Percentiles rank a stretch among this genome's conserved stretches.
These are phyloP conservation scores for Pestalotiopsis sp. DNA, from an alignment of 2,329 filamentous ascomycete species.

Conservation along the genomic window DNA sequence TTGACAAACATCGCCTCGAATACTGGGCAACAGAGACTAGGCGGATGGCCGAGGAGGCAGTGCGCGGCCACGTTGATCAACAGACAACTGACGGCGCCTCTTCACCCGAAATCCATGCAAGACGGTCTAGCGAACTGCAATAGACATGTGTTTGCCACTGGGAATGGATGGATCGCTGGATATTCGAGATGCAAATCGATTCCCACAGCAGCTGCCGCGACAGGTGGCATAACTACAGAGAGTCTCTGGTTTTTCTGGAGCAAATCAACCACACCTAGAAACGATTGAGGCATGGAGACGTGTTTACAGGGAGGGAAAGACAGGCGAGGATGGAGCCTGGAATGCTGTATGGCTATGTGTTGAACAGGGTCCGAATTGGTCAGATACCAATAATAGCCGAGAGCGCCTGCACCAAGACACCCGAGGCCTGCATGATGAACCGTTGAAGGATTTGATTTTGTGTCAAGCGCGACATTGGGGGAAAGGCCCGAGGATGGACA, in stretches of 20 bases:
- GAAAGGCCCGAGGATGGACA: background rate
- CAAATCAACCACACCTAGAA: no score
- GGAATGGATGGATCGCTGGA: background rate
- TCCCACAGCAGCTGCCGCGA: background rate
- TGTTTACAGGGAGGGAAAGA: no score
- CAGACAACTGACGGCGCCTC: conserved; percentile 25
- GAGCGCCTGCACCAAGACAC: no score
- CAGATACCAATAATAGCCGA: no score
- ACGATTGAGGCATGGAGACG: no score
- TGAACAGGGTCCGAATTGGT: no score
- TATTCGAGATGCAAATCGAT: background rate
- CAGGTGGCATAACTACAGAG: background rate
- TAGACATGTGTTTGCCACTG: background rate
- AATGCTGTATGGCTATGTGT: no score
- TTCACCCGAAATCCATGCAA: conserved; percentile 16
- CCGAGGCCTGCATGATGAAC: no score
- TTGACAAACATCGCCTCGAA: conserved; percentile 70
- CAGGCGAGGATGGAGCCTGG: no score
- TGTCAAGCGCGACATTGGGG: background rate
- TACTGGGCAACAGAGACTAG: conserved; percentile 51
- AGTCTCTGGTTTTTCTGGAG: no score
- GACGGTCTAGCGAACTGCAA: background rate
- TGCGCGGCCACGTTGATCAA: conserved; percentile 29
- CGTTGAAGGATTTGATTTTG: no score
- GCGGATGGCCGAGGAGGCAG: conserved; percentile 17